phyloP scores from a whole-genome alignment of 495 filamentous ascomycete species.

The Penicillium antarcticum region DNA sequence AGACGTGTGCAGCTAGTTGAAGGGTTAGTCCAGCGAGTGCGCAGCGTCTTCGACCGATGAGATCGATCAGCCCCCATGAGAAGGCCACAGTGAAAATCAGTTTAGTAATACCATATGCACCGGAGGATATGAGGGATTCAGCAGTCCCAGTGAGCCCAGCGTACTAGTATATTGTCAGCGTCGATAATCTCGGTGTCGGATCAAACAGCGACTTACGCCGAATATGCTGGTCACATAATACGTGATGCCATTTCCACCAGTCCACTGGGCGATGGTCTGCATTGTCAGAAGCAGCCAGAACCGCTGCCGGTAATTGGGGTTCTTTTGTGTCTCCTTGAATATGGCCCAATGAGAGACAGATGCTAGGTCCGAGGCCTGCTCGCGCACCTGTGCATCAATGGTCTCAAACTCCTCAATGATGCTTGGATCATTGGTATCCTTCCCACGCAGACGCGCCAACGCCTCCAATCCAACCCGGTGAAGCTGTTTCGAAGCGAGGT shows the following conservation, averaged over 20 bases:
- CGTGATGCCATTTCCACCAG: conserved; percentile 47
- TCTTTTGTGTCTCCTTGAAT: conserved; percentile 39
- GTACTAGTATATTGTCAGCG: conserved; percentile 10
- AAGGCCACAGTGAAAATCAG: conserved; percentile 48
- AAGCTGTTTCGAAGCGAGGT: conserved; percentile 36
- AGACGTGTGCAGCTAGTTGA: conserved; percentile 41
- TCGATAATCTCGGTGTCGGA: no score
- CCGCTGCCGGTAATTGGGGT: conserved; percentile 42
- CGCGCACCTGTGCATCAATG: conserved; percentile 32
- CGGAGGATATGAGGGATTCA: conserved; percentile 37
- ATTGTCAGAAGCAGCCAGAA: conserved; percentile 46
- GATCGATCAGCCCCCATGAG: conserved; percentile 43
- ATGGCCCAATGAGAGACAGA: conserved; percentile 37
- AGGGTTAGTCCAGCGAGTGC: conserved; percentile 33
- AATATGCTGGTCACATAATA: conserved; percentile 46
- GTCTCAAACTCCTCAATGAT: conserved; percentile 34
- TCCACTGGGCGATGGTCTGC: conserved; percentile 47
- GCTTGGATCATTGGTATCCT: conserved; percentile 22
- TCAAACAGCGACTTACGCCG: conserved; percentile 4
- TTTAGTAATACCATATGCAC: conserved; percentile 44
- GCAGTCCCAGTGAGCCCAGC: conserved; percentile 31
- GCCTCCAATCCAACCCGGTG: conserved; percentile 30
- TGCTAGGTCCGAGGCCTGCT: conserved; percentile 21
- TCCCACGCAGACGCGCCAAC: conserved; percentile 40
- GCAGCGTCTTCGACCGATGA: conserved; percentile 41